Evolutionary conservation across 495 filamentous ascomycete genomes (phyloP).

Genomic region (Neurospora intermedia): DNA sequence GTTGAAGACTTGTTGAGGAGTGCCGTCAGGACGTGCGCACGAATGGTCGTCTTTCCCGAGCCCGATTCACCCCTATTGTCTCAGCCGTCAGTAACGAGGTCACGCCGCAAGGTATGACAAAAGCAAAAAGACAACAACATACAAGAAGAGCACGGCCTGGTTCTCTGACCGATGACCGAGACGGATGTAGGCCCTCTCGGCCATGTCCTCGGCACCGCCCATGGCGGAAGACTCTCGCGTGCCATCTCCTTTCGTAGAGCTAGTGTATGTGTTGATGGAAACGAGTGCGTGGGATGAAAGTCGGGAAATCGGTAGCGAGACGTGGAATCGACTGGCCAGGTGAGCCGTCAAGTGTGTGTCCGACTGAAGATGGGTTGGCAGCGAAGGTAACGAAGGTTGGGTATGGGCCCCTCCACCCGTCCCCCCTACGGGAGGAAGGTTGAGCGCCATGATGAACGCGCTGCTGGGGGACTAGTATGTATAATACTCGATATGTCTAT

Average conservation of each 20-base stretch:
- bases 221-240: constrained; percentile 74
- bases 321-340: constrained; percentile 90
- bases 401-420: constrained; percentile 57
- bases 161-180: constrained; percentile 86
- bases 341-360: constrained; percentile 94
- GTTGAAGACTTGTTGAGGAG: constrained; percentile 82
- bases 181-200: constrained; percentile 69
- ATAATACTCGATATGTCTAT: background rate
- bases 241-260: constrained; percentile 82
- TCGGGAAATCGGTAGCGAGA: constrained; percentile 71
- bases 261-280: constrained; percentile 85
- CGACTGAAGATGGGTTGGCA: constrained; percentile 87
- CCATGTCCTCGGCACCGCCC: constrained; percentile 81
- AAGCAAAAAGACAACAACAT: constrained; percentile 25
- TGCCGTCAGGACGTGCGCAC: constrained; percentile 74
- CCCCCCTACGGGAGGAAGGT: constrained; percentile 31
- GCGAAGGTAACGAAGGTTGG: constrained; percentile 78
- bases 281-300: constrained; percentile 87
- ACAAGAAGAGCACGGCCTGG: constrained; percentile 88
- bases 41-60: constrained; percentile 88
- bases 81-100: constrained; percentile 14
- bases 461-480: constrained; percentile 6
- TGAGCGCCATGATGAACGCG: constrained; percentile 29
- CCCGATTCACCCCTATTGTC: constrained; percentile 76
- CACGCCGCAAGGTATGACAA: background rate